These are phyloP conservation scores for Macrophomina tecta DNA, from an alignment of 2,329 filamentous ascomycete species.

Conservation along the genomic window DNA sequence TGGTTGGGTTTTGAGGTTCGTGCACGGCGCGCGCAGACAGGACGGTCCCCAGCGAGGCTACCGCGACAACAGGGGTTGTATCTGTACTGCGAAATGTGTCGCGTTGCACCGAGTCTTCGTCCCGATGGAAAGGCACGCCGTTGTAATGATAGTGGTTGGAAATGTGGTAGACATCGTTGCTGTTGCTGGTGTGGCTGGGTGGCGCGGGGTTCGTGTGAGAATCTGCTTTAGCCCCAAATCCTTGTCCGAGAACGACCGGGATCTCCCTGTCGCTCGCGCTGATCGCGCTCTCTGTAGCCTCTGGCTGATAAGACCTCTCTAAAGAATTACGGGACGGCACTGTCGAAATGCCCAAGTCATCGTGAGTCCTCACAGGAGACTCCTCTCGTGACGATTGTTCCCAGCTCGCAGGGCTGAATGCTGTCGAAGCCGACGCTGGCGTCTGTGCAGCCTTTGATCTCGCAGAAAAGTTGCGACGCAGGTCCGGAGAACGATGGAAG, in stretches of 20 bases:
- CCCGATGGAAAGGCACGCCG: slow-evolving; percentile 26
- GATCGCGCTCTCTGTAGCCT: slow-evolving; percentile 16
- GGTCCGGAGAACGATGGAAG: not conserved
- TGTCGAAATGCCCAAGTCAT: slow-evolving; percentile 26
- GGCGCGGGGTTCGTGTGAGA: slow-evolving; percentile 18
- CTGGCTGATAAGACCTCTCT: slow-evolving; percentile 9
- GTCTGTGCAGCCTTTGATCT: slow-evolving; percentile 13
- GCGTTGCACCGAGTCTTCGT: slow-evolving; percentile 11
- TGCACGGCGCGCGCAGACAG: slow-evolving; percentile 37
- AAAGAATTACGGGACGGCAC: slow-evolving; percentile 8
- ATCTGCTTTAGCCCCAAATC: slow-evolving; percentile 19
- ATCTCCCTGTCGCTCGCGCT: slow-evolving; percentile 25
- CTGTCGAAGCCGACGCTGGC: slow-evolving; percentile 20
- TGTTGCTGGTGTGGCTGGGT: slow-evolving; percentile 22
- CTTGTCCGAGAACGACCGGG: slow-evolving; percentile 21
- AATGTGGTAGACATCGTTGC: slow-evolving; percentile 26
- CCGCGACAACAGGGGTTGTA: slow-evolving; percentile 40
- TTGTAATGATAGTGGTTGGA: slow-evolving; percentile 28
- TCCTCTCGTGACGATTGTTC: slow-evolving; percentile 1
- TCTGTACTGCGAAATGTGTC: slow-evolving; percentile 32
- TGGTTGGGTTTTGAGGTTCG: slow-evolving; percentile 14
- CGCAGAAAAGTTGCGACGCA: slow-evolving; percentile 11
- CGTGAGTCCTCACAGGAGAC: slow-evolving; percentile 13
- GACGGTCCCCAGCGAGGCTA: slow-evolving; percentile 41
- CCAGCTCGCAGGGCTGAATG: slow-evolving; percentile 23